Evolutionary conservation across 1,284 basidiomycete species (phyloP).

Genomic region (Singerocomus inundabilis): DNA sequence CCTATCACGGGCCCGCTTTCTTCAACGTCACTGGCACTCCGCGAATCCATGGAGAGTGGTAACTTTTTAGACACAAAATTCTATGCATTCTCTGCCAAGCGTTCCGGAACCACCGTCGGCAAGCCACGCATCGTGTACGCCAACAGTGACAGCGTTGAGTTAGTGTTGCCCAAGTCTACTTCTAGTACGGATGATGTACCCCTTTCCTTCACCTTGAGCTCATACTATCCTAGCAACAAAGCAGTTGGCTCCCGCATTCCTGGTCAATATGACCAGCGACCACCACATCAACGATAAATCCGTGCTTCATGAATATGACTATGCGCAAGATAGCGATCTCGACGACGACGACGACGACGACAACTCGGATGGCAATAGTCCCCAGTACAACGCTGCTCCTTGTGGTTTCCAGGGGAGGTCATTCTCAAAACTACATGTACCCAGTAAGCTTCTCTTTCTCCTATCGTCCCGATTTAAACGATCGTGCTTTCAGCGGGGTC

Average conservation of each 20-base stretch:
- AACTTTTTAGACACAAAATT: conserved; percentile 32
- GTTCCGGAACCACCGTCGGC: conserved; percentile 9
- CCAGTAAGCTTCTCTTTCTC: conserved; percentile 6
- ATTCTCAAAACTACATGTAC: conserved; percentile 3
- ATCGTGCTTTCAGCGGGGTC: background rate
- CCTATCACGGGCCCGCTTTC: conserved; percentile 16
- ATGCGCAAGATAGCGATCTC: conserved; percentile 31
- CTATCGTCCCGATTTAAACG: background rate
- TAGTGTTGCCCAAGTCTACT: conserved; percentile 18
- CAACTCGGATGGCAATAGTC: background rate
- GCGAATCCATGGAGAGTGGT: conserved; percentile 26
- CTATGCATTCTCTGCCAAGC: conserved; percentile 28
- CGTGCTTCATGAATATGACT: conserved; percentile 30
- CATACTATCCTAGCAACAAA: conserved; percentile 10
- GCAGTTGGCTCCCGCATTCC: conserved; percentile 12
- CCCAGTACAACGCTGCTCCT: background rate
- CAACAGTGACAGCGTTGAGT: conserved; percentile 17
- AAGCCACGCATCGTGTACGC: conserved; percentile 27
- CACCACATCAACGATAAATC: conserved; percentile 19
- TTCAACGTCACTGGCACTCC: conserved; percentile 20
- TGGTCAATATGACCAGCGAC: conserved; percentile 26
- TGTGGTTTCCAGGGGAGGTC: background rate
- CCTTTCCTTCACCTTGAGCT: background rate
- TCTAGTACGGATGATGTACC: conserved; percentile 1
- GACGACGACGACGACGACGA: conserved; percentile 24